Base-by-base conservation (phyloP, 2,329 filamentous ascomycete species). In the Exophiala alcalophila region DNA sequence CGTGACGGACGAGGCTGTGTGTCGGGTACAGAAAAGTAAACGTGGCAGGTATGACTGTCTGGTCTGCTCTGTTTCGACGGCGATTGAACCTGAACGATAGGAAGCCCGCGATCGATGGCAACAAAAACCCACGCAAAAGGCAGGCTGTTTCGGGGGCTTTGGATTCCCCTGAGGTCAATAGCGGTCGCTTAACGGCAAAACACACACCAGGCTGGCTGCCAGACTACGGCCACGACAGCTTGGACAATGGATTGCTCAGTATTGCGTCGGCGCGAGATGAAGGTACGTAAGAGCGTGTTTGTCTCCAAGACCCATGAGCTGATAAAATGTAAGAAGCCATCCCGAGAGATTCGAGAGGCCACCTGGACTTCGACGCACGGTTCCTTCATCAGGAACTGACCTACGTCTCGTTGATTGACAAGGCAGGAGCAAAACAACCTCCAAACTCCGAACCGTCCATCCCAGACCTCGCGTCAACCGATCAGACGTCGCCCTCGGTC, bases 331-430 rank as follows among this genome's bases (percentile, higher is more conserved):
- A n/a, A n/a, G n/a, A n/a, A n/a, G n/a, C n/a, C n/a, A n/a, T n/a
- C n/a, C n/a, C n/a, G n/a, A n/a, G n/a, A n/a, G n/a, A n/a, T n/a
- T n/a, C n/a, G n/a, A n/a, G n/a, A n/a, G n/a, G n/a, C n/a, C n/a
- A n/a, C n/a, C n/a, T n/a, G n/a, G n/a, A n/a, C n/a, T n/a, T 36
- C 16, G 32, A 36, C 21, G 5, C 23, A 9, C 15, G 32, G 9
- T 36, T 36, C 32, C 28, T 40, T 11, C 37, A 40, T 15, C 26
- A 32, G n/a, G 37, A 40, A 32, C 14, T 40, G 27, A 31, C 26
- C n/a, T 40, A 29, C 14, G 26, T 20, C 10, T 40, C 37, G 21
- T 20, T 40, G 5, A 5, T 40, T n/a, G 37, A 31, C 26, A 16
- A 21, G 18, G 16, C n/a, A 4, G 32, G 18, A 9, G 32, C 25